Conservation (phyloP, 768 basidiomycete genomes). For the Gelatoporia subvermispora region DNA sequence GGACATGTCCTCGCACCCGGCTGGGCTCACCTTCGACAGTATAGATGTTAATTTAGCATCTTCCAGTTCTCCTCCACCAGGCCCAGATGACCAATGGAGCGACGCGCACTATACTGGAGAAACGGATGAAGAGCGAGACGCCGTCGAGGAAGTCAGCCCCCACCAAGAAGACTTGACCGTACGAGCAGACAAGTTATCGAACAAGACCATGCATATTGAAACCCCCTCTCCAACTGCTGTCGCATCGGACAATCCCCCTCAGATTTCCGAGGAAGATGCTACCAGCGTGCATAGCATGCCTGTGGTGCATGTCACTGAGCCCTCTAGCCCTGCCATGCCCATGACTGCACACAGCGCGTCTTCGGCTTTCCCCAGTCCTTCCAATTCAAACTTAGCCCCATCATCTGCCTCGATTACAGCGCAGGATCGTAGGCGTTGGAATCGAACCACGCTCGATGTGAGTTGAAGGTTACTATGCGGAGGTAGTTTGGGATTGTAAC, state of each 20-base stretch:
- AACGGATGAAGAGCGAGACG: constrained; percentile 29
- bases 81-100: constrained; percentile 33
- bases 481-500: constrained; percentile 3
- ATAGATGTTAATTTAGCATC: constrained; percentile 16
- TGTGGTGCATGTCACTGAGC: constrained; percentile 42
- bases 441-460: constrained; percentile 60
- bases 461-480: constrained; percentile 18
- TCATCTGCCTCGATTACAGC: constrained; percentile 11
- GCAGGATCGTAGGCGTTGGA: constrained; percentile 31
- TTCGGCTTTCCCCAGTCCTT: constrained; percentile 27
- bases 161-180: constrained; percentile 23
- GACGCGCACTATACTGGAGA: constrained; percentile 33
- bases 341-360: constrained; percentile 23
- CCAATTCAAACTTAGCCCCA: constrained; percentile 18
- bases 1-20: constrained; percentile 19
- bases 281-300: constrained; percentile 61
- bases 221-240: constrained; percentile 34
- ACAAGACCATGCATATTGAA: constrained; percentile 24
- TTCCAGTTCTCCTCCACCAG: constrained; percentile 13
- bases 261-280: constrained; percentile 37
- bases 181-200: constrained; percentile 19
- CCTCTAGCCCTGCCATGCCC: constrained; percentile 27
- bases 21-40: constrained; percentile 23
- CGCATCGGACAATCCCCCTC: constrained; percentile 11
- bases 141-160: constrained; percentile 19